Evolutionary conservation across 1,284 basidiomycete species (phyloP), one percentile per base, ranked within the genome.

Genomic region (Rhodofomes roseus): DNA sequence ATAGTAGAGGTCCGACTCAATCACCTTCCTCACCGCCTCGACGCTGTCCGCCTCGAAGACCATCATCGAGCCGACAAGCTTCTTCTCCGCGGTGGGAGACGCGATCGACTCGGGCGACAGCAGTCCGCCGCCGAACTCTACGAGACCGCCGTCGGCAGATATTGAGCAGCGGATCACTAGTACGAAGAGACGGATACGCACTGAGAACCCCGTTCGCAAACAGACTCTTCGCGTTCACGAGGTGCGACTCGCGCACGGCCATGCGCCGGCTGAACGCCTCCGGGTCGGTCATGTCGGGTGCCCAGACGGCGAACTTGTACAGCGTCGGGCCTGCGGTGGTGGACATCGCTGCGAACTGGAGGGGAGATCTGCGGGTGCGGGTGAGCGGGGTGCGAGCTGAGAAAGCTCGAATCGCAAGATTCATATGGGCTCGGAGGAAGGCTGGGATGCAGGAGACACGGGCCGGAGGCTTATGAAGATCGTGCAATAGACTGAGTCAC

Each of bases 201-300:
- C 76, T 74, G 22, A 74, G 51, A 20, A 61, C 43, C 5, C 73
- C 72, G 4, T 57, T 46, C 22, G 64, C 56, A 14, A 59, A 54
- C 40, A 70, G 58, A 25, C 54, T 44, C 18, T 58, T 61, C 23
- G 68, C 72, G 16, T 66, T 66, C 37, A 65, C 64, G 23, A 78
- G 56, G 57, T 79, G 77, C 41, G 63, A 31, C 20, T 63, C 60
- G 9, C 77, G 68, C 16, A 77, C 74, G 22, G 63, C 59, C 58
- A 77, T 58, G 4, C 77, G 70, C 11, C 74, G 71, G 43, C 70
- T 65, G 37, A 74, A 65, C 6, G 71, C 70, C 2, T 68, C 76
- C 2, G 70, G 65, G 55, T 75, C 74, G 18, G 68, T 69, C 62
- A 68, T 73, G 66, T 79, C 77, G 1, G 76, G 77, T 9, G 74